These are phyloP conservation scores for Geranium incanum DNA, from an alignment of 441 rosid genomes.

Conservation along the genomic window DNA sequence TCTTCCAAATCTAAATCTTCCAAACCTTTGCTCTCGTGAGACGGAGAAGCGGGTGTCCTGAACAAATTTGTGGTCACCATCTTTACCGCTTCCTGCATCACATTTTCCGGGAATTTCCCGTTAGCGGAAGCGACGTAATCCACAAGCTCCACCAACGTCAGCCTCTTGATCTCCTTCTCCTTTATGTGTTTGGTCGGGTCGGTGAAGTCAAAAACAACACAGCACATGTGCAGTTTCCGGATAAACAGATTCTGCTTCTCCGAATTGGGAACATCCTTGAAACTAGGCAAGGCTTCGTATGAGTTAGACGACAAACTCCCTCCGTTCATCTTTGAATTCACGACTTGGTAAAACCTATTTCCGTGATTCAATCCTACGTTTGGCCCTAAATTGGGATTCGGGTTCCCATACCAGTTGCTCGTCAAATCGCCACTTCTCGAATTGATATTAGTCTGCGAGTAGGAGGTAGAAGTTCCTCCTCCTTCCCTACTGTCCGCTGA, in stretches of 20 bases:
- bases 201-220: slow-evolving; percentile 48
- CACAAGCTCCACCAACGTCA: slow-evolving; percentile 69
- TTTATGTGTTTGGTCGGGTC: slow-evolving; percentile 59
- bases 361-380: slow-evolving; percentile 38
- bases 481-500: slow-evolving; percentile 51
- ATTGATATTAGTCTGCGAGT: slow-evolving; percentile 34
- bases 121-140: slow-evolving; percentile 60
- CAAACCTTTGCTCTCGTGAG: slow-evolving; percentile 50
- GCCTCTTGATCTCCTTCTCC: slow-evolving; percentile 75
- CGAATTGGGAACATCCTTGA: slow-evolving; percentile 64
- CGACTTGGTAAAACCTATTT: slow-evolving; percentile 36
- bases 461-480: slow-evolving; percentile 43
- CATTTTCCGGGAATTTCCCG: slow-evolving; percentile 52
- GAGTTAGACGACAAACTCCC: slow-evolving; percentile 37
- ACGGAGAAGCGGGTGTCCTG: slow-evolving; percentile 49
- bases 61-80: slow-evolving; percentile 58
- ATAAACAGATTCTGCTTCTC: slow-evolving; percentile 64
- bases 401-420: slow-evolving; percentile 28
- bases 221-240: slow-evolving; percentile 53
- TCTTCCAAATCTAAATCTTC: slow-evolving; percentile 61
- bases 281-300: slow-evolving; percentile 70
- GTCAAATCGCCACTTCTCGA: slow-evolving; percentile 42
- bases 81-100: slow-evolving; percentile 48
- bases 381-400: slow-evolving; percentile 28
- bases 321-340: slow-evolving; percentile 47